These are phyloP conservation scores for Scheffersomyces amazonensis DNA, from an alignment of 805 yeast species.

Conservation along the genomic window DNA sequence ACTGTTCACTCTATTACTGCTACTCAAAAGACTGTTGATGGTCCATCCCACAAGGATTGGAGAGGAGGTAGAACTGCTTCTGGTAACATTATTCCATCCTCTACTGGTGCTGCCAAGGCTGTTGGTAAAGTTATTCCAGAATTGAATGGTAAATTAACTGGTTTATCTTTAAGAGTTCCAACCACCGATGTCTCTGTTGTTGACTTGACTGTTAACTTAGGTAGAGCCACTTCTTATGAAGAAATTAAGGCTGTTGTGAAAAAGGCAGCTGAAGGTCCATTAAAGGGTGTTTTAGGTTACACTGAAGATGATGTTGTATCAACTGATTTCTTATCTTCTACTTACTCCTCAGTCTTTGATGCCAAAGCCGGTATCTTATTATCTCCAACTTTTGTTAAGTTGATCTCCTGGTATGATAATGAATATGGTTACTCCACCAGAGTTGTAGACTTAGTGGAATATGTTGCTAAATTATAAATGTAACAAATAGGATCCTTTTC, in stretches of 20 bases:
- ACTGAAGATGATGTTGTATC: conserved; percentile 93
- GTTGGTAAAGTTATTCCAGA: conserved; percentile 93
- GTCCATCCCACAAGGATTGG: conserved; percentile 98
- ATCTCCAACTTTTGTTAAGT: conserved; percentile 86
- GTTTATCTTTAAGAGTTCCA: conserved; percentile 92
- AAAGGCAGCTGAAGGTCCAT: conserved; percentile 72
- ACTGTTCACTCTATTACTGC: conserved; percentile 96
- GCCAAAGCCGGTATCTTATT: conserved; percentile 87
- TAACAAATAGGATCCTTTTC: too few species aligned
- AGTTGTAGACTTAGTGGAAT: conserved; percentile 86
- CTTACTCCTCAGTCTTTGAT: conserved; percentile 86
- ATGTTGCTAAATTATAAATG: conserved; percentile 57
- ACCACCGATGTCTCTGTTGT: conserved; percentile 92
- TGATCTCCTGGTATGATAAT: conserved; percentile 93
- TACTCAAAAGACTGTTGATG: conserved; percentile 94
- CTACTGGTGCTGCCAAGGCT: conserved; percentile 98
- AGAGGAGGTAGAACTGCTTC: conserved; percentile 98
- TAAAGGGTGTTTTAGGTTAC: conserved; percentile 84
- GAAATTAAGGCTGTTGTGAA: conserved; percentile 76
- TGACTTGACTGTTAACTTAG: conserved; percentile 83
- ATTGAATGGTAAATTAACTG: conserved; percentile 89
- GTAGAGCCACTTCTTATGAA: conserved; percentile 74
- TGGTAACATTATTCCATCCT: conserved; percentile 91
- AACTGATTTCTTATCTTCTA: conserved; percentile 80
- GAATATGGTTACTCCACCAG: conserved; percentile 96